Evolutionary conservation across 257 asterid species (phyloP), one percentile per base, ranked within the genome.

Genomic region (Capsicum chinense): DNA sequence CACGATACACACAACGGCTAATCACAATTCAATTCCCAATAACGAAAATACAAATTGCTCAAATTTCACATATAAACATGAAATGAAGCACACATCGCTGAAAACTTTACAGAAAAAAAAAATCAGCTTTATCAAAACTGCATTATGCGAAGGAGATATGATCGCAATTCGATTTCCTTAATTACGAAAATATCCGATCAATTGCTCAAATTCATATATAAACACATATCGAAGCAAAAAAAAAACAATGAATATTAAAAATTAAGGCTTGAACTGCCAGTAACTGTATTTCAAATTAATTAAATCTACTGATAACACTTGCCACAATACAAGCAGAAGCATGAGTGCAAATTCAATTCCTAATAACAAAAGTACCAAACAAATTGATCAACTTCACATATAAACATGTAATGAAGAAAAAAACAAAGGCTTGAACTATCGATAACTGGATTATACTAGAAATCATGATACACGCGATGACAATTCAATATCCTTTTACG

Each of bases 141-240:
- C 15, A 69, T 8, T 42, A 69, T 14, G 52, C 57, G 11, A 54
- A 39, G 21, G 42, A 63, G 33, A 26, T 26, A 1, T 26, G 39
- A 74, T 74, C 62, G 59, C 44, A 74, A 19, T 74, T 48, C 12
- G 13, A 74, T 50, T 21, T 48, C 3, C 52, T 33, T 50, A 74
- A 74, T 74, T 7, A 13, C 13, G 7, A 26, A 50, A 74, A 13
- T 9, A 52, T 37, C 19, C 17, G 52, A 52, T 14, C 47, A 76
- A 76, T 52, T 76, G 47, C 48, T 76, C 81, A 50, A 50, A 16
- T 11, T 76, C 62, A 50, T n/a, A 74, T 52, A 52, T 19, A 50
- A 50, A 63, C 56, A 74, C 5, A 4, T 2, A 39, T 8, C 35
- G 19, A 60, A 26, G 67, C 67, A 60, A 63, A 26, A 64, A 26